Percentiles rank a stretch among this genome's conserved stretches.
These are phyloP conservation scores for Pyricularia grisea DNA, from an alignment of 2,329 filamentous ascomycete species.

Conservation along the genomic window DNA sequence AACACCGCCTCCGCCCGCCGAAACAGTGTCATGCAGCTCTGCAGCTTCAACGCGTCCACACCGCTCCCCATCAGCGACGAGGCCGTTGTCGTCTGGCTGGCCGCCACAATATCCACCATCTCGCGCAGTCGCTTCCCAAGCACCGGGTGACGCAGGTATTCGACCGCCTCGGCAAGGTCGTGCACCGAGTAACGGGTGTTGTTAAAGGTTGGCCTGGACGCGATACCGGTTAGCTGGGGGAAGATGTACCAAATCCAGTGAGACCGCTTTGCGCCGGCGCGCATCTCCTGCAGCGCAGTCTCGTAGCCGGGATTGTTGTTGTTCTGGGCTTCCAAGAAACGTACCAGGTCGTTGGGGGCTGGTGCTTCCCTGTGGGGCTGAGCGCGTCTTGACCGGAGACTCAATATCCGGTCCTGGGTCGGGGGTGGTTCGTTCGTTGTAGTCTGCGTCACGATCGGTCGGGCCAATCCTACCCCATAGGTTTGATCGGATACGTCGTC, in stretches of 20 bases:
- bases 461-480: not conserved
- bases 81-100: not conserved
- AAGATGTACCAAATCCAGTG: conserved; percentile 8
- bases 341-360: not conserved
- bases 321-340: not conserved
- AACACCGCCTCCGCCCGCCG: not conserved
- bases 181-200: not conserved
- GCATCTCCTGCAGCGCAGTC: not conserved
- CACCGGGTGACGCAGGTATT: conserved; percentile 3
- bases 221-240: conserved; percentile 4
- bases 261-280: not conserved
- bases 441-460: not conserved
- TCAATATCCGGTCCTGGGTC: not conserved
- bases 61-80: not conserved
- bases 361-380: not conserved
- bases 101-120: not conserved
- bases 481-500: not conserved
- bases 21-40: conserved; percentile 7
- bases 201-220: not conserved
- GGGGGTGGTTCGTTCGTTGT: too few relatives aligned
- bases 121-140: conserved; percentile 2
- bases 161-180: conserved; percentile 3
- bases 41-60: conserved; percentile 4
- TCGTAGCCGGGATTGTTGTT: not conserved
- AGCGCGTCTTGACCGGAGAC: not conserved